phyloP scores from a whole-genome alignment of 257 asterid species.

The Anisodus acutangulus region DNA sequence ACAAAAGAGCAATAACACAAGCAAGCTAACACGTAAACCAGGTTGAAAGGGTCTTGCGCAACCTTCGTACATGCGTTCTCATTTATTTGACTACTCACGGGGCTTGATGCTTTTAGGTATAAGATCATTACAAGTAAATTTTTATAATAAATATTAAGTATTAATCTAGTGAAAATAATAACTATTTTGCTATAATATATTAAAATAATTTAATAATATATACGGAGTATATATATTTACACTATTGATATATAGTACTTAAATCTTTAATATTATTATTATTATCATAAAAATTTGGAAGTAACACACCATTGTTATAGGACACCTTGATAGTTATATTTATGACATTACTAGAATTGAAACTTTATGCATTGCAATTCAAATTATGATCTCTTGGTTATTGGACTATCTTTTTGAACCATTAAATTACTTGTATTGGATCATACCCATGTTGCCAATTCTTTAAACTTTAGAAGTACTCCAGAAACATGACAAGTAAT shows the following conservation, averaged over 20 bases:
- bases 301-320: background rate
- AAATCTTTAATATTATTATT: background rate
- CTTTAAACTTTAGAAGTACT: background rate
- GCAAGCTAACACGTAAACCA: too few species aligned
- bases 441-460: background rate
- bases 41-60: too few species aligned
- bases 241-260: background rate
- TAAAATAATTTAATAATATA: too few species aligned
- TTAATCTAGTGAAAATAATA: too few species aligned
- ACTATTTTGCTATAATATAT: too few species aligned
- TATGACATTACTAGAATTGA: background rate
- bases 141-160: background rate
- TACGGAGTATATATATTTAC: too few species aligned
- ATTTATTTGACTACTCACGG: too few species aligned
- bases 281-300: background rate
- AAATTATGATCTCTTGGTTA: constrained; percentile 28
- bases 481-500: constrained; percentile 43
- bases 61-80: too few species aligned
- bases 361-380: background rate
- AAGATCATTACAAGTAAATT: background rate
- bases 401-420: background rate
- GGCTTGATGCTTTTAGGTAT: too few species aligned
- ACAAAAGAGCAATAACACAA: too few species aligned
- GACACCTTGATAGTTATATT: background rate
- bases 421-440: background rate